Conservation (phyloP, 1,284 basidiomycete species). For the Sporisorium reilianum region DNA sequence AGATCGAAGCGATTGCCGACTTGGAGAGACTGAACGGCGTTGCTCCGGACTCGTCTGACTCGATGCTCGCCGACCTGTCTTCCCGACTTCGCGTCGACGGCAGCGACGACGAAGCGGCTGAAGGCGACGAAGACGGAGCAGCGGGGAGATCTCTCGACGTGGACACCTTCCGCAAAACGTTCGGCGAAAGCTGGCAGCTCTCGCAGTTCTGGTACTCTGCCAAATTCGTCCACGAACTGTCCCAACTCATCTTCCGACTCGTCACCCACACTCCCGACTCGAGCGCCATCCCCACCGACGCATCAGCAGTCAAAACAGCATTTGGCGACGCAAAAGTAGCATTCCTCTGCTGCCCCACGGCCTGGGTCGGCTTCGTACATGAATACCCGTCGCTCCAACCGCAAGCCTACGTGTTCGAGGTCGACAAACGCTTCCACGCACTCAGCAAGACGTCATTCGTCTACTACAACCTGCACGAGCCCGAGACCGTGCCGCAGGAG, state of each 20-base stretch:
- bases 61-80: slow-evolving; percentile 27
- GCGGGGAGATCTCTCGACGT: slow-evolving; percentile 21
- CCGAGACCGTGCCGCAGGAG: slow-evolving; percentile 44
- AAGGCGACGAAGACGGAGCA: slow-evolving; percentile 24
- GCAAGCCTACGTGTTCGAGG: slow-evolving; percentile 62
- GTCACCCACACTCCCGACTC: slow-evolving; percentile 7
- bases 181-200: slow-evolving; percentile 61
- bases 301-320: not conserved
- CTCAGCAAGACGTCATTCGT: slow-evolving; percentile 59
- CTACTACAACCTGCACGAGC: slow-evolving; percentile 67
- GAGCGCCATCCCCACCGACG: slow-evolving; percentile 1
- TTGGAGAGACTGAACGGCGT: slow-evolving; percentile 47
- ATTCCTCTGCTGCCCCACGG: slow-evolving; percentile 69
- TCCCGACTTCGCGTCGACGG: slow-evolving; percentile 19
- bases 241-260: slow-evolving; percentile 29
- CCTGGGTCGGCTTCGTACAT: slow-evolving; percentile 68
- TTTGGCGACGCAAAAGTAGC: slow-evolving; percentile 44
- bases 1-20: slow-evolving; percentile 54
- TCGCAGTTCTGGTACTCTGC: slow-evolving; percentile 50
- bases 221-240: slow-evolving; percentile 36
- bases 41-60: slow-evolving; percentile 40
- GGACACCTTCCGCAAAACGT: slow-evolving; percentile 56
- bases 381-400: slow-evolving; percentile 36
- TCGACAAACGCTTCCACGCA: slow-evolving; percentile 65
- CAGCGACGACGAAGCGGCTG: slow-evolving; percentile 8